Evolutionary conservation across 106 monocot species (phyloP).

Genomic region (Phalaenopsis aphrodite): DNA sequence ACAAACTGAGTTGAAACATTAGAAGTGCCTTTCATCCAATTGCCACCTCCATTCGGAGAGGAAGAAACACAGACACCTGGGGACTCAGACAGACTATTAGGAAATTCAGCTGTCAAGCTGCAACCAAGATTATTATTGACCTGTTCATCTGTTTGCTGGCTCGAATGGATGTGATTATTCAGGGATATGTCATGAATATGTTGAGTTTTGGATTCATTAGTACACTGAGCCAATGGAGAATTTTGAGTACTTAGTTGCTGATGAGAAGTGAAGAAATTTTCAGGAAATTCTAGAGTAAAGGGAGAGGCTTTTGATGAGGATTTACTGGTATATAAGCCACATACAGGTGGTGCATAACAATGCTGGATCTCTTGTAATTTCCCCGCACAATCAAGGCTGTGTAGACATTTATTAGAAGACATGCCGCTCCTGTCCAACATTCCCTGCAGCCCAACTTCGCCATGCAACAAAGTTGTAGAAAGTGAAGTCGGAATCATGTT

Average conservation of each 20-base stretch:
- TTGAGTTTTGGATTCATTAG: neutral
- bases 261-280: neutral
- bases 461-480: slow-evolving; percentile 9
- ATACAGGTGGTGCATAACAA: slow-evolving; percentile 7
- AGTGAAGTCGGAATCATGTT: neutral
- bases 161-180: neutral
- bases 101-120: neutral
- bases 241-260: slow-evolving; percentile 3
- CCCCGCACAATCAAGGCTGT: slow-evolving; percentile 1
- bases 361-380: slow-evolving; percentile 14
- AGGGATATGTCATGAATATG: neutral
- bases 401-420: neutral
- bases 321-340: slow-evolving; percentile 3
- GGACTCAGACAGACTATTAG: neutral
- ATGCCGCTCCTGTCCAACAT: neutral
- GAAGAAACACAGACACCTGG: neutral
- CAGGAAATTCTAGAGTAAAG: neutral
- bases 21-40: slow-evolving; percentile 8
- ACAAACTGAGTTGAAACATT: neutral
- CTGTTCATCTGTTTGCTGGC: neutral
- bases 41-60: neutral
- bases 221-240: neutral
- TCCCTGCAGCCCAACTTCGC: slow-evolving; percentile 5
- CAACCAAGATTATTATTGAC: neutral
- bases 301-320: neutral